Evolutionary conservation across 2,329 filamentous ascomycete species (phyloP).

Genomic region (Pleurostoma richardsiae): DNA sequence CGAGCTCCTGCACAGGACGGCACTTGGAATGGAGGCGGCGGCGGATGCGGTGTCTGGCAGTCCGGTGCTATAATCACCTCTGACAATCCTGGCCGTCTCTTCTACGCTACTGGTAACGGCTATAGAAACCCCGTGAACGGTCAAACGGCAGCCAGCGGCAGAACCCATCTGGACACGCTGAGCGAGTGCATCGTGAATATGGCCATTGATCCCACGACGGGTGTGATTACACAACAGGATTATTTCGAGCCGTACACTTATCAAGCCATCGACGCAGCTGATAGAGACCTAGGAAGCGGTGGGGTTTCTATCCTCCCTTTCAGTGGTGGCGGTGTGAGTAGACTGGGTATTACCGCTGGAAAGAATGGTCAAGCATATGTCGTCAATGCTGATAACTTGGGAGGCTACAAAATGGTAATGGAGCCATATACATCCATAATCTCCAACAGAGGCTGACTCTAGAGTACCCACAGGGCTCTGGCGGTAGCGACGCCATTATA

Average conservation of each 20-base stretch:
- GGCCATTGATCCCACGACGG: constrained; percentile 12
- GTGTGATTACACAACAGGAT: constrained; percentile 25
- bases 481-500: constrained; percentile 30
- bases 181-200: constrained; percentile 41
- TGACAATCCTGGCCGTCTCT: constrained; percentile 8
- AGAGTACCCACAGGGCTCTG: no score
- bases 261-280: constrained; percentile 39
- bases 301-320: constrained; percentile 26
- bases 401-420: constrained; percentile 16
- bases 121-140: constrained; percentile 19
- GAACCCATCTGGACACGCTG: constrained; percentile 26
- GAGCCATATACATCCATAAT: no score
- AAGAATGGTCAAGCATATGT: constrained; percentile 44
- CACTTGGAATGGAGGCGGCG: no score
- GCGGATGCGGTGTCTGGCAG: constrained; percentile 2
- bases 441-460: no score
- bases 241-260: constrained; percentile 53
- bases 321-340: constrained; percentile 1
- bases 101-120: constrained; percentile 23
- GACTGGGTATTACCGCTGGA: constrained; percentile 42
- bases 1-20: no score
- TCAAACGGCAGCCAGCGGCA: constrained; percentile 25
- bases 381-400: constrained; percentile 24
- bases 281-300: constrained; percentile 43
- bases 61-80: constrained; percentile 1